Percentiles rank a stretch among this genome's conserved stretches.
Conservation (phyloP, 208 protist genomes). For the Histomonas meleagridis region DNA sequence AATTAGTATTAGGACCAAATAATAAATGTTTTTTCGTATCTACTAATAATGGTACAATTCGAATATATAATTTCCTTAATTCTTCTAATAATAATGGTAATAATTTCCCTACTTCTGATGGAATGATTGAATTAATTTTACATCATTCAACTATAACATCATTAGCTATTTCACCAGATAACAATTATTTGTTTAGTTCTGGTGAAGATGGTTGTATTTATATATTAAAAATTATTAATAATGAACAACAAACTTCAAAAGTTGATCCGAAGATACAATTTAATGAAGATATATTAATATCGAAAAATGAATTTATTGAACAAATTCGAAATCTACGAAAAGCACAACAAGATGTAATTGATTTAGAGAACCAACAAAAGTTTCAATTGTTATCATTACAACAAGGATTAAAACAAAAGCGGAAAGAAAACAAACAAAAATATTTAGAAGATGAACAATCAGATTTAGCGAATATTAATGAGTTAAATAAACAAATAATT, state of each 20-base stretch:
- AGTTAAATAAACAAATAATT: background rate
- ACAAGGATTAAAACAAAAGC: background rate
- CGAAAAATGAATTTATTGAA: background rate
- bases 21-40: background rate
- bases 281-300: background rate
- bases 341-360: background rate
- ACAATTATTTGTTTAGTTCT: background rate
- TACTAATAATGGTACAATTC: background rate
- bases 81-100: background rate
- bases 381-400: background rate
- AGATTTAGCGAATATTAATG: background rate
- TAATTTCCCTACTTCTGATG: background rate
- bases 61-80: background rate
- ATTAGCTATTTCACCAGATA: background rate
- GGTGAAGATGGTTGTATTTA: constrained; percentile 29
- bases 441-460: background rate
- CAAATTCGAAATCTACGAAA: background rate
- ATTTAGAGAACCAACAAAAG: background rate
- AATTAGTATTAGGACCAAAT: background rate
- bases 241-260: background rate
- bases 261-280: background rate
- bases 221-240: background rate
- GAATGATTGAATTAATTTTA: background rate
- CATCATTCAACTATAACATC: background rate
- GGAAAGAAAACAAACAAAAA: background rate